Base-by-base conservation (phyloP, 1,284 basidiomycete species). In the Grifola frondosa region DNA sequence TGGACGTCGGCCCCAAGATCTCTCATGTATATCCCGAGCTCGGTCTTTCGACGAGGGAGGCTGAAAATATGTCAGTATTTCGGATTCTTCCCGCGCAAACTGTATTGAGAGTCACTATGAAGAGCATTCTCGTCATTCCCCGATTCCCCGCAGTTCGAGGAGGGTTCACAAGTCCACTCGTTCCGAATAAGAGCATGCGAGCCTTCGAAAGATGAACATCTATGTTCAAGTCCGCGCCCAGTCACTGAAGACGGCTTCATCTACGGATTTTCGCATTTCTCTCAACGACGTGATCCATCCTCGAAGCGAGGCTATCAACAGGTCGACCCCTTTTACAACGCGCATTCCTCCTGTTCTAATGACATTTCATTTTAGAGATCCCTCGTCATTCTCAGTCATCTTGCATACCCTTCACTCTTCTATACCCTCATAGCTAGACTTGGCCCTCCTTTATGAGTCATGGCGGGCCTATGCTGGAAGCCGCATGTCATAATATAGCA, bases 51-150 rank as follows among this genome's bases (percentile, higher is more conserved):
- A 75, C 74, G 51, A 72, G 69, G 29, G 91, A 88, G 65, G 76
- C 71, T 49, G 89, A 88, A 56, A 97, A 95, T 58, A 86, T 97
- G 91, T 94, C 29, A 58, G 88, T 74, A 9, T 29, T 32, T 12
- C 22, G 5, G 2, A 2, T 21, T 5, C 6, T 22, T 23, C n/a
- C 6, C 10, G 9, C 20, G 30, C 12, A 17, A 30, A 35, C 9
- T 46, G 23, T 26, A 44, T 32, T 42, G 17, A 62, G n/a, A 40
- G 25, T 46, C 3, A 21, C 23, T 46, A 16, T 32, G 44, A 46
- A 94, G 93, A 43, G 92, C 94, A 5, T 98, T 98, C 67, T 93
- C 91, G 0, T 84, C 92, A 0, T 94, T 99, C 59, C 96, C 96
- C 0, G 95, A 97, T 59, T 94, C 91, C 0, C 70, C 83, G 0